phyloP scores from a whole-genome alignment of 2,329 filamentous ascomycete species.

The Curvularia hawaiiensis region DNA sequence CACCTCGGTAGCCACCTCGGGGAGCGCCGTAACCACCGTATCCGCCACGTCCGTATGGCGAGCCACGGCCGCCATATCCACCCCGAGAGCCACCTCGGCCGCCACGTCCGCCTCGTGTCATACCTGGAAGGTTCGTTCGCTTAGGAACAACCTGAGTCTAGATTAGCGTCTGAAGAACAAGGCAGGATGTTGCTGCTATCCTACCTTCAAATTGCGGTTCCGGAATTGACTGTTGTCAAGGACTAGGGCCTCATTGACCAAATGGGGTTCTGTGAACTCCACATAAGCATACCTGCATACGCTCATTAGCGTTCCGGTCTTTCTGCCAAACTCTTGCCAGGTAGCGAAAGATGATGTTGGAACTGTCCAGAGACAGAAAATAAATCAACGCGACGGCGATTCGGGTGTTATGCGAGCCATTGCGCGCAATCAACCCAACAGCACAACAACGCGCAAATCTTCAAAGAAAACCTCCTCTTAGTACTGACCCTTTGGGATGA shows the following conservation, averaged over 20 bases:
- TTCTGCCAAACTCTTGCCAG: constrained; percentile 60
- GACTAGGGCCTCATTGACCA: constrained; percentile 91
- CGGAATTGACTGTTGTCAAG: constrained; percentile 97
- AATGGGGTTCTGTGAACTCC: constrained; percentile 91
- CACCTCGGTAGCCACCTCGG: constrained; percentile 50
- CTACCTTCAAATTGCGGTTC: constrained; percentile 91
- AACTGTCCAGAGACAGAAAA: neutral
- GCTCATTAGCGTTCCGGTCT: constrained; percentile 59
- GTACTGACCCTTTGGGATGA: constrained; percentile 94
- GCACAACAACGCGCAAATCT: constrained; percentile 12
- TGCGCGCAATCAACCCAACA: neutral
- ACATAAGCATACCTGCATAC: constrained; percentile 91
- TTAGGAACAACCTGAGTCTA: constrained; percentile 75
- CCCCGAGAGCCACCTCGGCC: constrained; percentile 57
- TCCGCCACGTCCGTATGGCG: constrained; percentile 46
- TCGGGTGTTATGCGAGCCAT: constrained; percentile 1
- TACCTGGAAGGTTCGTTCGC: constrained; percentile 93
- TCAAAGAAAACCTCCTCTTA: constrained; percentile 48
- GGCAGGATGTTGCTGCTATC: neutral
- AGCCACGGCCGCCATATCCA: constrained; percentile 59
- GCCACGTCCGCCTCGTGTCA: constrained; percentile 78
- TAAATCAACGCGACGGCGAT: constrained; percentile 1
- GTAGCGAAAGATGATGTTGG: constrained; percentile 52
- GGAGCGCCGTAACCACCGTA: constrained; percentile 38
- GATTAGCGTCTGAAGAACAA: constrained; percentile 21